A percentile compares a stretch with the other conserved stretches of the same genome.
Evolutionary conservation across 176 grass and related monocot genomes (phyloP).

Genomic region (Elymus sibiricus): DNA sequence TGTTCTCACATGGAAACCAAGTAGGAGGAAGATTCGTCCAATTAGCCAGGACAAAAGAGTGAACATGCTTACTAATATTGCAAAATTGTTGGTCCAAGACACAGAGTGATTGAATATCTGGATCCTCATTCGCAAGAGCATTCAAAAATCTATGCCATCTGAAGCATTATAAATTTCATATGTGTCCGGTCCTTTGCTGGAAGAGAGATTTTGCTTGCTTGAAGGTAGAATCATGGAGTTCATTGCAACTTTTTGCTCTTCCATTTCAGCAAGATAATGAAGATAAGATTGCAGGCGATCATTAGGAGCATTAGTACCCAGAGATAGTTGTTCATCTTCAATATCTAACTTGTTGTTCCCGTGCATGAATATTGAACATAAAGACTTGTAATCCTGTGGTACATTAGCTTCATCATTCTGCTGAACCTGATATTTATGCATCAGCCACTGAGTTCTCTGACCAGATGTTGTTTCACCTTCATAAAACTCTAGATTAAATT

Average conservation of each 20-base stretch:
- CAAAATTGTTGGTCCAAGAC: no score
- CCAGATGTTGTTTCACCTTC: slow-evolving; percentile 33
- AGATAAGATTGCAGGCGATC: slow-evolving; percentile 8
- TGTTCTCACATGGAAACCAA: no score
- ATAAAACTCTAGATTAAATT: slow-evolving; percentile 40
- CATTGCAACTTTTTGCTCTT: slow-evolving; percentile 9
- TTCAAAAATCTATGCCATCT: slow-evolving; percentile 10
- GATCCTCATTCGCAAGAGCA: slow-evolving; percentile 23
- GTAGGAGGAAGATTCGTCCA: no score
- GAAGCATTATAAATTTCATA: slow-evolving; percentile 4
- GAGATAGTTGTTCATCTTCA: slow-evolving; percentile 16
- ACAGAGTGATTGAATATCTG: no score
- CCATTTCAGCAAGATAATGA: no score
- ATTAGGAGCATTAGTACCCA: slow-evolving; percentile 15
- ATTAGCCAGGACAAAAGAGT: no score
- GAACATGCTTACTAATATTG: no score
- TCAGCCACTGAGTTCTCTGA: slow-evolving; percentile 45
- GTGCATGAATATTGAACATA: slow-evolving; percentile 50
- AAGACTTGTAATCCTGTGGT: slow-evolving; percentile 52
- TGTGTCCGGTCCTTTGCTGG: slow-evolving; percentile 1
- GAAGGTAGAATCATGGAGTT: slow-evolving; percentile 21
- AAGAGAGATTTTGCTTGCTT: not conserved
- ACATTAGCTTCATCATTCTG: slow-evolving; percentile 23
- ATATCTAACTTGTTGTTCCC: slow-evolving; percentile 1
- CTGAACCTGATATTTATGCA: slow-evolving; percentile 45